phyloP scores from a whole-genome alignment of 116 monocot genomes.

The Zostera marina region DNA sequence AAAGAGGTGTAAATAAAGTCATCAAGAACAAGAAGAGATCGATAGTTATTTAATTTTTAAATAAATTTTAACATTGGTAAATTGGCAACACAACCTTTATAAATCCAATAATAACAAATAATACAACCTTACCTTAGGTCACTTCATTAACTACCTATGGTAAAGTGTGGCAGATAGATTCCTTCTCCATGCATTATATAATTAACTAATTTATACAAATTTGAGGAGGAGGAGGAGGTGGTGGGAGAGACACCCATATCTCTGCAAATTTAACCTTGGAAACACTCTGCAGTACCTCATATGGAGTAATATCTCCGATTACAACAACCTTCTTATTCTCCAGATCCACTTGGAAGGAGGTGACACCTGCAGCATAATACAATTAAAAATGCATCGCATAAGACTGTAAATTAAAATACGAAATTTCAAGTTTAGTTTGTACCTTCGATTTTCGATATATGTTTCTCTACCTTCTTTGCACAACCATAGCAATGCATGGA shows the following conservation, averaged over 20 bases:
- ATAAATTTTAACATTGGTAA: no score
- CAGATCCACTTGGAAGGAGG: constrained; percentile 52
- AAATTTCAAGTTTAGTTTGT: background rate
- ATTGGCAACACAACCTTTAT: no score
- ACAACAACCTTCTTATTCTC: constrained; percentile 93
- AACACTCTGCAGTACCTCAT: constrained; percentile 63
- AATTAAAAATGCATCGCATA: background rate
- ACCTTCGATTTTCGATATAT: constrained; percentile 87
- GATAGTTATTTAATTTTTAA: no score
- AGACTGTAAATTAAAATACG: background rate
- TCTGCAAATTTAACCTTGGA: constrained; percentile 83
- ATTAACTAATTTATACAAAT: no score
- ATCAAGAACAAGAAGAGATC: no score
- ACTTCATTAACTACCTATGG: no score
- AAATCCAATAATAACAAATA: no score
- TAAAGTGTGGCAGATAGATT: no score
- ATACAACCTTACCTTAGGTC: no score
- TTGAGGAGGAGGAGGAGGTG: no score
- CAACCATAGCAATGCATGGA: constrained; percentile 95
- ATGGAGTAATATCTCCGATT: constrained; percentile 67
- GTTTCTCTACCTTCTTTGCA: constrained; percentile 78
- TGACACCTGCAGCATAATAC: constrained; percentile 32
- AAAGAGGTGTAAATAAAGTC: no score
- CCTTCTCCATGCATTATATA: no score
- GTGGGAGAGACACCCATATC: constrained; percentile 32